phyloP scores from a whole-genome alignment of 2,329 filamentous ascomycete genomes.

The Cercospora canescens region DNA sequence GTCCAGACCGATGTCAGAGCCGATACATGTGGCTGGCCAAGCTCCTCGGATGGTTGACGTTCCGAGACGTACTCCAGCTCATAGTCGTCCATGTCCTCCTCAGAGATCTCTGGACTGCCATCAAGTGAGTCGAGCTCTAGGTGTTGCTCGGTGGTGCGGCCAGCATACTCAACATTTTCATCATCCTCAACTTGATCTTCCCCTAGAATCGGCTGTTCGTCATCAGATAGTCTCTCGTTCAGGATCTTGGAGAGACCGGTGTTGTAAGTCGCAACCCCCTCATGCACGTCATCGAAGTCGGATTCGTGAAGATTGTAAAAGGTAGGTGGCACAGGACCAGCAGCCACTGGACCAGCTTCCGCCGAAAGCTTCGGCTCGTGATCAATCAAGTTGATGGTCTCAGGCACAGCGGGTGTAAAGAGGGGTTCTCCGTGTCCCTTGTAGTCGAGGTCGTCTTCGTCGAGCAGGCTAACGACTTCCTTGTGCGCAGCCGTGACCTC shows the following conservation, averaged over 20 bases:
- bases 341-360: background rate
- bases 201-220: constrained; percentile 11
- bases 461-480: constrained; percentile 23
- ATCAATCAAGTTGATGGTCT: constrained; percentile 10
- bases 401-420: constrained; percentile 7
- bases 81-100: constrained; percentile 8
- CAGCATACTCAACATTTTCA: constrained; percentile 7
- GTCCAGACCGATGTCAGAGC: background rate
- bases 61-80: constrained; percentile 4
- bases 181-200: constrained; percentile 15
- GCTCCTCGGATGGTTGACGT: constrained; percentile 20
- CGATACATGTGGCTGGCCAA: constrained; percentile 5
- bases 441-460: constrained; percentile 16
- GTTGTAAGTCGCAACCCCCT: background rate
- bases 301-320: constrained; percentile 2
- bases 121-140: constrained; percentile 5
- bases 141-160: constrained; percentile 12
- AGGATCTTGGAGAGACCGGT: constrained; percentile 25
- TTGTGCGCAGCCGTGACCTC: background rate
- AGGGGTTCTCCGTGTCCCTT: constrained; percentile 16
- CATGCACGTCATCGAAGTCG: background rate
- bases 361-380: background rate
- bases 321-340: background rate
- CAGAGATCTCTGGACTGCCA: constrained; percentile 5
- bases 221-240: constrained; percentile 16